Base-by-base conservation (phyloP, 2,329 filamentous ascomycete genomes). In the Diaporthe aspalathi region DNA sequence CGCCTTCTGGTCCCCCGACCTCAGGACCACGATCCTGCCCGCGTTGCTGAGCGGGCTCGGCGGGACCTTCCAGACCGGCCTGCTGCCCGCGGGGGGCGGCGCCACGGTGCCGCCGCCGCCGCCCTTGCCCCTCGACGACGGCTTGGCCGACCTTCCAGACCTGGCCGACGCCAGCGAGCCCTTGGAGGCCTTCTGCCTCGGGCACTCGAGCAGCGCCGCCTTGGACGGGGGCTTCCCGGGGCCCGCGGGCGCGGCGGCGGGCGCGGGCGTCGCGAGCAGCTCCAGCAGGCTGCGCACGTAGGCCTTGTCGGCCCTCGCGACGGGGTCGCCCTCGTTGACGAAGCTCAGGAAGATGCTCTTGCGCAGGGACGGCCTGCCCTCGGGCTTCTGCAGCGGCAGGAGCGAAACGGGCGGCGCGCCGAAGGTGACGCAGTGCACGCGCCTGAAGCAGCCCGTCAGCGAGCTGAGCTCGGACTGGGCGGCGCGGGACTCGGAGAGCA, bases 271-370 rank as follows among this genome's bases (percentile, higher is more conserved):
- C 1, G 90, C 87, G 70, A 94, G 92, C 0, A 97, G 84, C 72
- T 93, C 90, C 1, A 96, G 81, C 12, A 97, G 83, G 43, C 89
- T 93, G 73, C 87, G 88, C 20, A 97, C 85, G 76, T 97, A 95
- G 0, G 89, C 87, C 80, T 90, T 92, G 77, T 97, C 94, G 0
- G 93, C 93, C 35, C 94, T 84, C 0, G 89, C 86, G 0, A 97
- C 92, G 0, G 93, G 93, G 74, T 97, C 94, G 4, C 94, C 94
- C 79, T 97, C 94, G 77, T 97, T 97, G 76, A 95, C 85, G 78
- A 97, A 94, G 52, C 88, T 89, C 67, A 94, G 86, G 78, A 97
- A 97, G 5, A 95, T 79, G 70, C 90, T 94, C 77, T 93, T 94
- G 35, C 85, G 80, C 27, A 88, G 80, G 16, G 84, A 80, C 0